These are phyloP conservation scores for Actinomortierella wolfii DNA, from an alignment of 371 early-diverging fungal genomes.

Conservation along the genomic window DNA sequence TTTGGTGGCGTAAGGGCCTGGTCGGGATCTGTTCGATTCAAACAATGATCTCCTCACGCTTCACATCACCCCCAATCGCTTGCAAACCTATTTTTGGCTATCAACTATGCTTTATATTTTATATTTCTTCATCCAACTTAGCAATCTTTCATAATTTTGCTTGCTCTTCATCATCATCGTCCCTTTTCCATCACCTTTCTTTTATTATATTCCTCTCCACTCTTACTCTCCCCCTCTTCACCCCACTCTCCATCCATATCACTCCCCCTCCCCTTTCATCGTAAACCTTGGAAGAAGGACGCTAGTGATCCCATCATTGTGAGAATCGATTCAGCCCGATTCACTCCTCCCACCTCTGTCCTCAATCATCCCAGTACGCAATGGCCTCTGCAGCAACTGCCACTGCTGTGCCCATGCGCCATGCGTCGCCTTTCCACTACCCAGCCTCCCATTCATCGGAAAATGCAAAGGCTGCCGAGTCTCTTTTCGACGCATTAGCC, in stretches of 20 bases:
- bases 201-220: neutral
- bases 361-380: conserved; percentile 9
- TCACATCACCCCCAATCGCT: too few species aligned
- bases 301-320: neutral
- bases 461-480: conserved; percentile 18
- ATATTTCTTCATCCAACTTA: too few species aligned
- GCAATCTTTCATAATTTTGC: too few species aligned
- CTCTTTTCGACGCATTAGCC: conserved; percentile 27
- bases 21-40: too few species aligned
- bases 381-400: conserved; percentile 35
- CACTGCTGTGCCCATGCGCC: conserved; percentile 15
- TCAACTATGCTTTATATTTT: too few species aligned
- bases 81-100: too few species aligned
- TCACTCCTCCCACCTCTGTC: neutral
- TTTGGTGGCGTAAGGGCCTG: too few species aligned
- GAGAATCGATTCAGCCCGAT: neutral
- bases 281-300: too few species aligned
- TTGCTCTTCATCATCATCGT: neutral
- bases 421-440: conserved; percentile 8
- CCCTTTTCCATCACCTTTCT: neutral
- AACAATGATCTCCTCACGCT: too few species aligned
- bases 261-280: too few species aligned
- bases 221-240: neutral
- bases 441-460: conserved; percentile 5
- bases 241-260: neutral